Conservation (phyloP, 2,329 filamentous ascomycete species). For the Phialophora verrucosa region DNA sequence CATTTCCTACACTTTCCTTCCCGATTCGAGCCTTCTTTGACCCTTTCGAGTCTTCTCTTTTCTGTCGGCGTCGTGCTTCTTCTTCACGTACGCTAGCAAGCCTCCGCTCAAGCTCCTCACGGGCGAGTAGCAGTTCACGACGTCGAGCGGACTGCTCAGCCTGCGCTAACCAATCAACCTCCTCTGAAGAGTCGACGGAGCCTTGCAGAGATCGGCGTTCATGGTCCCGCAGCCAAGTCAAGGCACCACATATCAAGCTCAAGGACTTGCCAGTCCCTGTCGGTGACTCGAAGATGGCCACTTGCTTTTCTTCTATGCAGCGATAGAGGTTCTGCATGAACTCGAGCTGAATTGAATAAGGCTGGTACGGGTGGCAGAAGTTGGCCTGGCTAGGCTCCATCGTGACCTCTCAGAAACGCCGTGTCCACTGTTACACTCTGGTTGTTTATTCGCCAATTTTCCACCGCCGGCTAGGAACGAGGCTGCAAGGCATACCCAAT, state of each 20-base stretch:
- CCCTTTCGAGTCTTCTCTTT: conserved; percentile 12
- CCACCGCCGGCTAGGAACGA: background rate
- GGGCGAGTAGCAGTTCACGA: conserved; percentile 68
- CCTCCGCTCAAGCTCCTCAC: conserved; percentile 73
- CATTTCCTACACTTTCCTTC: conserved; percentile 7
- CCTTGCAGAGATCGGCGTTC: conserved; percentile 58
- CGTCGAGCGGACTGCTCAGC: conserved; percentile 73
- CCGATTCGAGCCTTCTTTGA: conserved; percentile 27
- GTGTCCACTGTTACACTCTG: background rate
- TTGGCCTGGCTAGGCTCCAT: conserved; percentile 54
- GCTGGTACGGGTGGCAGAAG: conserved; percentile 86
- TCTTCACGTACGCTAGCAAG: conserved; percentile 40
- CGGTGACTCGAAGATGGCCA: conserved; percentile 92
- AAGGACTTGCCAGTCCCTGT: conserved; percentile 92
- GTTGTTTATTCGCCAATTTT: background rate
- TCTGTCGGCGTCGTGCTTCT: conserved; percentile 26
- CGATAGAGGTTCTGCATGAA: conserved; percentile 86
- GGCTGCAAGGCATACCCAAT: background rate
- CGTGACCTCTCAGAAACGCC: background rate
- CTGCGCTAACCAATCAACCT: conserved; percentile 84
- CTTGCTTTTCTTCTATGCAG: conserved; percentile 76
- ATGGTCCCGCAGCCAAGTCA: conserved; percentile 89
- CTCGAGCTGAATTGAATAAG: conserved; percentile 83
- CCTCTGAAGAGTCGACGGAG: conserved; percentile 60
- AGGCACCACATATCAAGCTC: conserved; percentile 83